These are phyloP conservation scores for Pythium scleroteichum DNA, from an alignment of 352 stramenopile species.

Conservation along the genomic window DNA sequence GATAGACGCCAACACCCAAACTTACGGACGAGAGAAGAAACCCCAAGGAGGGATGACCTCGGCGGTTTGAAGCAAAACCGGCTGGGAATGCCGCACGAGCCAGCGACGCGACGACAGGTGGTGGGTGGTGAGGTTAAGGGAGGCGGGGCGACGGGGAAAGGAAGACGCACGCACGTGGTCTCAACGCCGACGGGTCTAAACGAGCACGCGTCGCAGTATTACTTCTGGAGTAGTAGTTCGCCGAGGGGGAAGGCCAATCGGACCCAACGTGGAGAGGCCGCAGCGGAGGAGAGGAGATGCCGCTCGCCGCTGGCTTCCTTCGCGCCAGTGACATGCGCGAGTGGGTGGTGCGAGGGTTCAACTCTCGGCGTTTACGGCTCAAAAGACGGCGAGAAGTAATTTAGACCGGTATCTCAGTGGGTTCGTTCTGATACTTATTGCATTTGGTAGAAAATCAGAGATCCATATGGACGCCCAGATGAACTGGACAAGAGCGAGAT, in stretches of 20 bases:
- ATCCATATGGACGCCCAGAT: not conserved
- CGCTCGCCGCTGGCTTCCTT: conserved; percentile 20
- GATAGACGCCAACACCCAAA: too few relatives aligned
- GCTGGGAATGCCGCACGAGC: not conserved
- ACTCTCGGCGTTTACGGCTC: too few relatives aligned
- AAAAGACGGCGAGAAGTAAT: too few relatives aligned
- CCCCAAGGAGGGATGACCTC: conserved; percentile 3
- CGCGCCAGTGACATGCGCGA: conserved; percentile 18
- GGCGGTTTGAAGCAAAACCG: conserved; percentile 8
- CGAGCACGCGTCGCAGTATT: too few relatives aligned
- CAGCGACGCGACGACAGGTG: conserved; percentile 17
- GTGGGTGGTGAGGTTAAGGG: not conserved
- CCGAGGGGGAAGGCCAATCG: not conserved
- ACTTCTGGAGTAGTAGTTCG: too few relatives aligned
- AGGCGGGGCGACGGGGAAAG: not conserved
- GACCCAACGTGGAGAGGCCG: conserved; percentile 9
- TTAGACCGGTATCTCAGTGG: too few relatives aligned
- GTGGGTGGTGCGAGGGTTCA: too few relatives aligned
- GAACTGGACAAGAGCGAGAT: not conserved
- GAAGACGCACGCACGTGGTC: not conserved
- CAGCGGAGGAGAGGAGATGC: not conserved
- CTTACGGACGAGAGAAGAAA: conserved; percentile 2
- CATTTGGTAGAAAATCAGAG: not conserved
- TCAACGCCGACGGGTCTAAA: not conserved
- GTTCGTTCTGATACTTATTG: too few relatives aligned